These are phyloP conservation scores for Senna tora DNA, from an alignment of 306 rosid genomes.

Conservation along the genomic window DNA sequence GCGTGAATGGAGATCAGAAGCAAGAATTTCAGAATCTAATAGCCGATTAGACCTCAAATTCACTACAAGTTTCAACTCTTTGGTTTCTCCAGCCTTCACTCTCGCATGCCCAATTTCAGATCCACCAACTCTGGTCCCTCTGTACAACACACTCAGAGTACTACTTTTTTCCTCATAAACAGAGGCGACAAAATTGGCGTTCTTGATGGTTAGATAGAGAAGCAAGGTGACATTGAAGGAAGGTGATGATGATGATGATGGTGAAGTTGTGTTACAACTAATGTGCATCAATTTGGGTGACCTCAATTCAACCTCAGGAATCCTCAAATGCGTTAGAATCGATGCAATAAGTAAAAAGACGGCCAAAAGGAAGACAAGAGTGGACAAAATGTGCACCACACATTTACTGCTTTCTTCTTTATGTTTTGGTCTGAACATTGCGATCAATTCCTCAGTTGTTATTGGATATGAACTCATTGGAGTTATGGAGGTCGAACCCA, in stretches of 20 bases:
- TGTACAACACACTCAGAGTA: conserved; percentile 46
- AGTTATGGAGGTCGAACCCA: conserved; percentile 33
- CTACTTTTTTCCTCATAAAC: conserved; percentile 26
- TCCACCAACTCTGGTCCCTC: conserved; percentile 39
- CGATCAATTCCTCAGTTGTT: conserved; percentile 41
- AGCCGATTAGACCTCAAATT: conserved; percentile 37
- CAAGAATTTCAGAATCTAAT: conserved; percentile 30
- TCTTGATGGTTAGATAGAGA: conserved; percentile 39
- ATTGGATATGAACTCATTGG: conserved; percentile 27
- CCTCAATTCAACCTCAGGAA: conserved; percentile 42
- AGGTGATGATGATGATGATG: conserved; percentile 19
- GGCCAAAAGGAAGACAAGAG: conserved; percentile 37
- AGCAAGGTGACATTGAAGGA: conserved; percentile 44
- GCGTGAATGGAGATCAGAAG: conserved; percentile 34
- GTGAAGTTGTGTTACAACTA: too few relatives aligned
- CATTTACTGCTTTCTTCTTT: conserved; percentile 55
- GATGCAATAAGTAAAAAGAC: conserved; percentile 46
- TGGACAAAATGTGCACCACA: conserved; percentile 53
- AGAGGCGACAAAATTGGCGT: conserved; percentile 56
- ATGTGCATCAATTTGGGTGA: conserved; percentile 40
- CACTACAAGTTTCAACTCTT: conserved; percentile 33
- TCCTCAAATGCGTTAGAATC: conserved; percentile 33
- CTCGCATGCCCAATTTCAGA: neutral
- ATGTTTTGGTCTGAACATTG: conserved; percentile 29
- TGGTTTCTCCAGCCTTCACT: conserved; percentile 36